These are phyloP conservation scores for Aspergillus carlsbadensis DNA, from an alignment of 495 filamentous ascomycete species.

Conservation along the genomic window DNA sequence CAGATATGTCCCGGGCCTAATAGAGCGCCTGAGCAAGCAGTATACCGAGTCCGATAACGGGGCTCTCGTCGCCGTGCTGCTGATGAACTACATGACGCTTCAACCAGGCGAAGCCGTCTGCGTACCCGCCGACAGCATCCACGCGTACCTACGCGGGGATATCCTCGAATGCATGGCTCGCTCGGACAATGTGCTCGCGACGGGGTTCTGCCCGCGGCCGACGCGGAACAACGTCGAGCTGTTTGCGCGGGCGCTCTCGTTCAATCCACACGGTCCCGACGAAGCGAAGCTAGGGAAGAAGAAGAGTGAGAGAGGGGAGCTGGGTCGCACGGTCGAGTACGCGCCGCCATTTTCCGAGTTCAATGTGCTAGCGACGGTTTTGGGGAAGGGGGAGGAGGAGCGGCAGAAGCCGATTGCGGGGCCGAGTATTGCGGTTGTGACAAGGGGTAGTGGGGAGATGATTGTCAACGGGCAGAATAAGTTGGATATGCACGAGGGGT, in stretches of 20 bases:
- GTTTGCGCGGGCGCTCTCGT: constrained; percentile 61
- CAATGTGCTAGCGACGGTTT: constrained; percentile 59
- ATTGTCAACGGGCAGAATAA: constrained; percentile 35
- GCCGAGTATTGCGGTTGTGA: constrained; percentile 65
- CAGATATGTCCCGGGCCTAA: constrained; percentile 59
- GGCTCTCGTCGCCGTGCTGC: constrained; percentile 60
- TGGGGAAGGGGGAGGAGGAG: constrained; percentile 59
- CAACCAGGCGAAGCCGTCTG: constrained; percentile 65
- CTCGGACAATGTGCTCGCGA: constrained; percentile 75
- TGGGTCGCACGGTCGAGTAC: constrained; percentile 60
- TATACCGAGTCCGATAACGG: constrained; percentile 57
- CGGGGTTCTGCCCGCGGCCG: constrained; percentile 67
- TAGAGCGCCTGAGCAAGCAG: constrained; percentile 64
- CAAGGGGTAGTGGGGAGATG: constrained; percentile 60
- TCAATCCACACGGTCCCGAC: constrained; percentile 55
- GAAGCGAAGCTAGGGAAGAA: constrained; percentile 52
- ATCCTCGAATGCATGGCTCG: constrained; percentile 87
- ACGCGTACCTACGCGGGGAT: constrained; percentile 75
- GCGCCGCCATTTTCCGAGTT: constrained; percentile 73
- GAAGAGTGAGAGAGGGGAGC: constrained; percentile 50
- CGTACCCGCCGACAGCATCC: constrained; percentile 76
- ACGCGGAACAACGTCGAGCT: constrained; percentile 61
- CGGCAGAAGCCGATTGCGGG: constrained; percentile 55
- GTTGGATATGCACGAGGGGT: constrained; percentile 58
- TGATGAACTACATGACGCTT: constrained; percentile 73